Evolutionary conservation across 768 basidiomycete genomes (phyloP), one percentile per base, ranked within the genome.

Genomic region (Sporobolomyces pararoseus): DNA sequence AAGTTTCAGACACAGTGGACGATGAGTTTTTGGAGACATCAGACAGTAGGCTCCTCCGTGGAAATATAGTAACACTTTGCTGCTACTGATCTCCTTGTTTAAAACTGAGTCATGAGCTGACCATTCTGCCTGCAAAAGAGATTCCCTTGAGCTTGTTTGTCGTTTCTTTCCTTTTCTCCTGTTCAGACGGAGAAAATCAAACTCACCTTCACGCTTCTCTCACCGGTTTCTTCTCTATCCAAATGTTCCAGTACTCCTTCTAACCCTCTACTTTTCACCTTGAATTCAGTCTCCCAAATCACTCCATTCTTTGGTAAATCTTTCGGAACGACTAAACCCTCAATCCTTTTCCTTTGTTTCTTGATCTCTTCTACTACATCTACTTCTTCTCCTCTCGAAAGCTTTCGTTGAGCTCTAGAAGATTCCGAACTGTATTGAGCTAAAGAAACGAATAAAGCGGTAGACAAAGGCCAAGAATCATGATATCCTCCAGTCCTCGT

Each of bases 11-110:
- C 91, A 91, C 66, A 96, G 84, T 50, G 88, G 80, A 46, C 94
- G 85, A 78, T 95, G 91, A 1, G 89, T 89, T 29, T 90, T 87
- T 14, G 92, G 88, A 75, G 89, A 91, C 53, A 89, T 90, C 47
- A 89, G 82, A 77, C 90, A 93, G 77, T 95, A 96, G 55, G 93
- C 94, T 51, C 91, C 93, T 61, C 93, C 94, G 77, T 98, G 94
- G 12, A 95, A 83, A 76, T 91, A 97, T 7, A 96, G 84, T 27
- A 96, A 85, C 31, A 98, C 89, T 59, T 88, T 84, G 68, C 93
- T 88, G 23, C 2, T 25, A 72, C 85, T 83, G 13, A 54, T 63
- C 54, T 59, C 71, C 29, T 31, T 12, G 29, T 52, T 19, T 27
- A 65, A 46, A 17, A 69, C n/a, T 6, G 35, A 37, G 46, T 42